Percentiles rank a stretch among this genome's conserved stretches.
These are phyloP conservation scores for Microbotryum silenes-acaulis DNA, from an alignment of 1,284 basidiomycete species.

Conservation along the genomic window DNA sequence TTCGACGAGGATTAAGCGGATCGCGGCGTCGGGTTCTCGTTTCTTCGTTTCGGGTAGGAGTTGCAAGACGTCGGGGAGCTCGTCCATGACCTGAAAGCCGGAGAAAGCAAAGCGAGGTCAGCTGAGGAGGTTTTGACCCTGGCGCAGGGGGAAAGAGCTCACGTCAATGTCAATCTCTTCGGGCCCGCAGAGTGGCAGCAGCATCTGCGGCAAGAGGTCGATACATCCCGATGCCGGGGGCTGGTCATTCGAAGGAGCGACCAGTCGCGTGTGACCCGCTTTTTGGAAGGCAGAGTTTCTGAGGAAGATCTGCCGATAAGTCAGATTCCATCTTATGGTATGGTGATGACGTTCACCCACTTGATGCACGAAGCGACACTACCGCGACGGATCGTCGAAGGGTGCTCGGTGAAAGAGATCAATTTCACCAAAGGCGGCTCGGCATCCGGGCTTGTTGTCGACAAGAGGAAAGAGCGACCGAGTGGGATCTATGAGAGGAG, in stretches of 20 bases:
- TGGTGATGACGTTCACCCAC: constrained; percentile 45
- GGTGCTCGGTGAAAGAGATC: constrained; percentile 78
- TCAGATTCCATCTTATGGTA: not conserved
- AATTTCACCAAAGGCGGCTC: constrained; percentile 78
- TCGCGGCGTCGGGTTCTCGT: constrained; percentile 68
- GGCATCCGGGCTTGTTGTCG: constrained; percentile 45
- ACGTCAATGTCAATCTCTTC: constrained; percentile 89
- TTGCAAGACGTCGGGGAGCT: constrained; percentile 73
- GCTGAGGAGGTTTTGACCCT: not conserved
- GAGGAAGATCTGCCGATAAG: not conserved
- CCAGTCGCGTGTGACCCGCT: constrained; percentile 59
- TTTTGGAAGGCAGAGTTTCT: constrained; percentile 72
- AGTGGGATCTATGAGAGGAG: constrained; percentile 40
- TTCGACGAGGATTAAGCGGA: constrained; percentile 81
- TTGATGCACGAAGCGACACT: constrained; percentile 80
- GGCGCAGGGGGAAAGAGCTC: constrained; percentile 20
- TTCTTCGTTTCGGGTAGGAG: constrained; percentile 77
- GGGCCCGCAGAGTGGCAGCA: constrained; percentile 86
- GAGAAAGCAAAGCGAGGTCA: constrained; percentile 3
- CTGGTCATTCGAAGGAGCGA: constrained; percentile 50
- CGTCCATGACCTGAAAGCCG: constrained; percentile 68
- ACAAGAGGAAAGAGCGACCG: constrained; percentile 64
- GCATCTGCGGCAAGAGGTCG: constrained; percentile 69
- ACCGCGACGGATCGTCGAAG: constrained; percentile 71
- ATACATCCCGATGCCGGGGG: constrained; percentile 43